Base-by-base conservation (phyloP, 257 asterid species). In the Lycium ferocissimum region DNA sequence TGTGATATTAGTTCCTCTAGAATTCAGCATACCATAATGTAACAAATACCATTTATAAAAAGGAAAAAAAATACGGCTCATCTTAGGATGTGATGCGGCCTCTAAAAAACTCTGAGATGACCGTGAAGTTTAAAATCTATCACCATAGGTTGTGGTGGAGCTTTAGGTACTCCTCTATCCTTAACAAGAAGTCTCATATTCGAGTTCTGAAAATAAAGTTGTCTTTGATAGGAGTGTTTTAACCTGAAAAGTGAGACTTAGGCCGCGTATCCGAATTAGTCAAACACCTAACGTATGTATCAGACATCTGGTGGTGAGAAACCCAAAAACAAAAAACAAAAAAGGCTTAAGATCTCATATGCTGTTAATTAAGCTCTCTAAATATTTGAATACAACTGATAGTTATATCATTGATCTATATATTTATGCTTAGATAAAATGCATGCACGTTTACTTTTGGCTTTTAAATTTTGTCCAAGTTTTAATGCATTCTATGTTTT, bases 51-150 rank as follows among this genome's bases (percentile, higher is more conserved):
- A 15, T 35, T 15, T 7, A 70, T 15, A 14, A 67, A 67, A 61
- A 7, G 14, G 3, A 3, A 4, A 0, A 7, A 1, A 7, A 15
- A 7, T 2, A 37, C 45, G 8, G 1, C 1, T 3, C 7, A 2
- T 7, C 4, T 15, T 37, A 70, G 20, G 75, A 67, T 67, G 73
- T 67, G 73, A 69, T 14, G 8, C 6, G 2, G 2, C 6, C 10
- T 65, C 43, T 11, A 26, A 26, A 33, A 65, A 12, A 2, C 10
- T 26, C 15, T 7, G 26, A 38, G 51, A 69, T 37, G 14, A 17
- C 3, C 26, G 17, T 38, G 26, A 70, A 2, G 14, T 69, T 69
- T 15, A 69, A 37, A 9, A 0, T 2, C 33, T 15, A 17, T 3
- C 0, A 7, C 0, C 3, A 38, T 1, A 37, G 51, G 7, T 37